Conservation (phyloP, 1,139 yeast species). For the Scheffersomyces insectosa region DNA sequence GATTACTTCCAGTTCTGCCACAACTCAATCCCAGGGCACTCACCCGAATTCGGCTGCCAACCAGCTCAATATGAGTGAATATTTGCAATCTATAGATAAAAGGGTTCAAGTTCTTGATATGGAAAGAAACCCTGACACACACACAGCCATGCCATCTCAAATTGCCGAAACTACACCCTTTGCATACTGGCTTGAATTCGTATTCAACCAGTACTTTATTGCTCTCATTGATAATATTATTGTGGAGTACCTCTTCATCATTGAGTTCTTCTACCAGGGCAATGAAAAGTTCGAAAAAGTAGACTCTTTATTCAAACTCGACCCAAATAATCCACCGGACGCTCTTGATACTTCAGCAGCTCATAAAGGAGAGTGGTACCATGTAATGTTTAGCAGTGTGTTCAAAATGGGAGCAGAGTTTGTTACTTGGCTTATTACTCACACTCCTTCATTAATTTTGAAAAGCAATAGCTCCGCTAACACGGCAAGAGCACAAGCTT, state of each 20-base stretch:
- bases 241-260: conserved; percentile 74
- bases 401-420: conserved; percentile 45
- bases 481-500: conserved; percentile 19
- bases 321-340: conserved; percentile 13
- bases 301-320: conserved; percentile 47
- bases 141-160: conserved; percentile 76
- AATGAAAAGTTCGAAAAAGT: conserved; percentile 38
- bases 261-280: conserved; percentile 65
- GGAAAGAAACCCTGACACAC: conserved; percentile 35
- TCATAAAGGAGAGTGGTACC: conserved; percentile 51
- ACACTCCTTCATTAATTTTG: conserved; percentile 18
- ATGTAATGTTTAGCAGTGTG: conserved; percentile 54
- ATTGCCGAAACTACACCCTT: conserved; percentile 78
- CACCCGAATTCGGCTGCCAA: conserved; percentile 4
- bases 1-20: conserved; percentile 15
- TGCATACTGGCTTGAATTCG: conserved; percentile 69
- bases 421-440: conserved; percentile 39
- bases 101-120: conserved; percentile 50
- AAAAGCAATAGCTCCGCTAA: conserved; percentile 18
- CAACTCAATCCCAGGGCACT: conserved; percentile 3
- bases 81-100: conserved; percentile 55
- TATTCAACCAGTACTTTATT: conserved; percentile 70
- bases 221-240: conserved; percentile 77
- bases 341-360: conserved; percentile 2
- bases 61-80: conserved; percentile 39